Conservation (phyloP, 768 basidiomycete species). For the Suillus spraguei region DNA sequence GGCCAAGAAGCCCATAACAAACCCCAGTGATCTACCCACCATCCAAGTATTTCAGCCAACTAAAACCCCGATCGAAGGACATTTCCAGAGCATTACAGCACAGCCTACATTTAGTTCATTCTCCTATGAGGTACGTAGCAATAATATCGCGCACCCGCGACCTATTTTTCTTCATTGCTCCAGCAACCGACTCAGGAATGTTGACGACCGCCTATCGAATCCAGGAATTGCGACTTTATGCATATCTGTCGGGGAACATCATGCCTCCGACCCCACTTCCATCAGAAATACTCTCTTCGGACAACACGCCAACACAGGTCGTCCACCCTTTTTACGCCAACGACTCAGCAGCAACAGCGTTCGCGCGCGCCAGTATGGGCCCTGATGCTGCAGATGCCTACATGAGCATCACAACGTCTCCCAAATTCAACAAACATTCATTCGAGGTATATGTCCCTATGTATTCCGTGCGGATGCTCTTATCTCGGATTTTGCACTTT, state of each 20-base stretch:
- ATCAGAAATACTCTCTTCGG: constrained; percentile 4
- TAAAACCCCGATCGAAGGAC: constrained; percentile 24
- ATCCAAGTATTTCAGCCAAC: constrained; percentile 31
- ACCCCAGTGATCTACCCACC: constrained; percentile 20
- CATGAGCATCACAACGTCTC: constrained; percentile 39
- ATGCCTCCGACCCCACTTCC: constrained; percentile 16
- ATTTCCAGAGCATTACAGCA: constrained; percentile 41
- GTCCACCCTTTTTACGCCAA: constrained; percentile 26
- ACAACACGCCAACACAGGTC: not conserved
- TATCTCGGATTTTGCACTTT: constrained; percentile 1
- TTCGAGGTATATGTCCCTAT: constrained; percentile 45
- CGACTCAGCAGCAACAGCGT: constrained; percentile 28
- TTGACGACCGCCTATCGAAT: constrained; percentile 22
- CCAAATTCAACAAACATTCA: constrained; percentile 44
- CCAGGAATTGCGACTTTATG: constrained; percentile 47
- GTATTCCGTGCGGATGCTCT: not conserved
- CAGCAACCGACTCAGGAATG: constrained; percentile 6
- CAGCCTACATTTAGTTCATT: constrained; percentile 39
- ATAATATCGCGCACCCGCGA: constrained; percentile 5
- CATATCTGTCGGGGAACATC: constrained; percentile 42
- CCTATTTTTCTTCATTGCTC: constrained; percentile 11
- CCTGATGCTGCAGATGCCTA: constrained; percentile 32
- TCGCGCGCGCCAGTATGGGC: constrained; percentile 14
- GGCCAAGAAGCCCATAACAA: not conserved
- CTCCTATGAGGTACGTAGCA: constrained; percentile 44